These are phyloP conservation scores for Sporothrix variecibatus DNA, from an alignment of 2,329 filamentous ascomycete genomes.

Conservation along the genomic window DNA sequence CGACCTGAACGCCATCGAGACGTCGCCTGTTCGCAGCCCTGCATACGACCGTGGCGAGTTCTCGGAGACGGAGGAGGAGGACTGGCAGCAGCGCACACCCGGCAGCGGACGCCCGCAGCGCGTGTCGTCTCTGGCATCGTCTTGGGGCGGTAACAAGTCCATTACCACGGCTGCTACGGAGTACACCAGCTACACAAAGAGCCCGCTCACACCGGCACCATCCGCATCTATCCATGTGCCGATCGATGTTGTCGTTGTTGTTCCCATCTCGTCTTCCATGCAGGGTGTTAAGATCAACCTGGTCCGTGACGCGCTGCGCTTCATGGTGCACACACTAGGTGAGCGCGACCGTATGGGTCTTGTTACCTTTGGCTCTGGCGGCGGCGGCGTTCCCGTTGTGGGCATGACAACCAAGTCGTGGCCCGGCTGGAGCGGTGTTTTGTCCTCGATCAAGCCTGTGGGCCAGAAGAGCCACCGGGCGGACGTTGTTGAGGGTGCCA, in stretches of 20 bases:
- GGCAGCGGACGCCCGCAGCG: slow-evolving; percentile 35
- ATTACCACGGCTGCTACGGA: slow-evolving; percentile 88
- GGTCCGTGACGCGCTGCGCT: slow-evolving; percentile 85
- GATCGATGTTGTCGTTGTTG: slow-evolving; percentile 92
- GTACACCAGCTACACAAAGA: slow-evolving; percentile 73
- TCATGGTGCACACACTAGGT: slow-evolving; percentile 85
- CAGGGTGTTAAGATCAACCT: slow-evolving; percentile 98
- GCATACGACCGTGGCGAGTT: slow-evolving; percentile 77
- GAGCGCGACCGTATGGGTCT: slow-evolving; percentile 95
- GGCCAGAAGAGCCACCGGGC: slow-evolving; percentile 95
- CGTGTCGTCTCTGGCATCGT: slow-evolving; percentile 79
- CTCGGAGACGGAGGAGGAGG: slow-evolving; percentile 86
- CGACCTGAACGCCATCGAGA: slow-evolving; percentile 75
- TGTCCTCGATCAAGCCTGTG: slow-evolving; percentile 86
- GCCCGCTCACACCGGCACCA: slow-evolving; percentile 37
- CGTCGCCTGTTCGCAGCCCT: slow-evolving; percentile 63
- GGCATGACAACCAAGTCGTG: slow-evolving; percentile 97
- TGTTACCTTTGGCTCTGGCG: slow-evolving; percentile 93
- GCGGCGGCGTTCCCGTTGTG: slow-evolving; percentile 91
- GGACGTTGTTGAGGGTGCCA: slow-evolving; percentile 95
- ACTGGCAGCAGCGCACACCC: slow-evolving; percentile 63
- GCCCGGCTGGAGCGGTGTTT: slow-evolving; percentile 84
- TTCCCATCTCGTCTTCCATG: slow-evolving; percentile 97
- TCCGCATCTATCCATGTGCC: slow-evolving; percentile 75
- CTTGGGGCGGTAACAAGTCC: slow-evolving; percentile 79